These are phyloP conservation scores for Phyllosticta citribraziliensis DNA, from an alignment of 2,329 filamentous ascomycete genomes.

Conservation along the genomic window DNA sequence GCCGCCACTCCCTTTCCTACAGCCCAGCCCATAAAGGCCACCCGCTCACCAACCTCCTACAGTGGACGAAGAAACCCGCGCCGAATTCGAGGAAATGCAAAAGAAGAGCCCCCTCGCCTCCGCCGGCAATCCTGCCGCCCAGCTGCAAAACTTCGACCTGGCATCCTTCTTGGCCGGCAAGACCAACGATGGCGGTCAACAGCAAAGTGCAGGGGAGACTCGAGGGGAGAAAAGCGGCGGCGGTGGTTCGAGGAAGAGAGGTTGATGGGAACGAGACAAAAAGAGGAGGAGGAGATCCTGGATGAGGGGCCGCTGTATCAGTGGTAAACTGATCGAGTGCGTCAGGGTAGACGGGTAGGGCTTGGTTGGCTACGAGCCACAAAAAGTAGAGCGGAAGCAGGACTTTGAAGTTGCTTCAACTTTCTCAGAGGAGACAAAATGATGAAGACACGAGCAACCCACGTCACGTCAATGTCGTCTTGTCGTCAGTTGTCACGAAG, in stretches of 20 bases:
- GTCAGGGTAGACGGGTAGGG: too few species aligned
- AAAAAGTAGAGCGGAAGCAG: too few species aligned
- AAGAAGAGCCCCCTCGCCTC: constrained; percentile 59
- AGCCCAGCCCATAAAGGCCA: too few species aligned
- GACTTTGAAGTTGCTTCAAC: too few species aligned
- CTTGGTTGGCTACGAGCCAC: too few species aligned
- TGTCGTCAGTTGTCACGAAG: too few species aligned
- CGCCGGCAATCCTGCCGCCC: constrained; percentile 34
- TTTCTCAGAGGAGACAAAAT: too few species aligned
- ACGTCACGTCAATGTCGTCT: too few species aligned
- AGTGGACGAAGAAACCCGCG: constrained; percentile 96
- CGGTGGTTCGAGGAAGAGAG: not conserved
- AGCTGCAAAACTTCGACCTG: constrained; percentile 55
- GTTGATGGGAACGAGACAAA: not conserved
- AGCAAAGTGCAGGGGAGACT: not conserved
- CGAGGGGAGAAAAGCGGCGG: not conserved
- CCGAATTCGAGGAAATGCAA: constrained; percentile 86
- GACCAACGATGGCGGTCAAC: constrained; percentile 12
- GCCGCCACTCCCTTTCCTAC: not conserved
- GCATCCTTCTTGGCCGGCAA: constrained; percentile 59
- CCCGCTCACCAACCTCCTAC: not conserved
- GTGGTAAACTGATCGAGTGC: too few species aligned
- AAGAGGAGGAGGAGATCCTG: too few species aligned
- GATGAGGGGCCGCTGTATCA: too few species aligned
- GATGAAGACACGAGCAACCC: too few species aligned